A percentile compares a stretch with the other conserved stretches of the same genome.
These are phyloP conservation scores for Dryadomyces quercus-mongolicae DNA, from an alignment of 2,329 filamentous ascomycete species.

Conservation along the genomic window DNA sequence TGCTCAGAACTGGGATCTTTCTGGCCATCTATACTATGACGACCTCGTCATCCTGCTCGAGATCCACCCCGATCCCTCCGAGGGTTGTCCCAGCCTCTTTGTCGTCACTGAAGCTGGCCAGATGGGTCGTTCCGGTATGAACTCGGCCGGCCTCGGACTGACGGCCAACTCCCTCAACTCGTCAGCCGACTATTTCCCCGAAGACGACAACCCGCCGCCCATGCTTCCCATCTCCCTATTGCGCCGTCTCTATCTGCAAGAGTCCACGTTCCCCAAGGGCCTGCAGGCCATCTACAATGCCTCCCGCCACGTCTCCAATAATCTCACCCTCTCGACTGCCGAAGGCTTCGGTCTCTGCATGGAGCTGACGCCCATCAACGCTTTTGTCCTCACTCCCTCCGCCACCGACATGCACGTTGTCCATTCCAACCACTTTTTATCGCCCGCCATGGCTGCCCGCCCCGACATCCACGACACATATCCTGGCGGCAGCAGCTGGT, in stretches of 20 bases:
- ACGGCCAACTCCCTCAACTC: conserved; percentile 17
- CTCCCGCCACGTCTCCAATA: conserved; percentile 16
- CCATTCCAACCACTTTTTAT: conserved; percentile 18
- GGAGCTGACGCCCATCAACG: conserved; percentile 14
- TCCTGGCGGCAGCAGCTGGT: conserved; percentile 14
- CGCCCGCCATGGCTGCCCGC: conserved; percentile 11
- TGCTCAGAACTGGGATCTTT: conserved; percentile 13
- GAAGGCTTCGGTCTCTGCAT: conserved; percentile 14
- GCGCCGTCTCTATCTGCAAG: conserved; percentile 15
- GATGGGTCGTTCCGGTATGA: conserved; percentile 17
- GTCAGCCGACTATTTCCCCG: conserved; percentile 14
- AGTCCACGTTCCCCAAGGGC: conserved; percentile 10
- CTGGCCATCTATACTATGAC: conserved; percentile 10
- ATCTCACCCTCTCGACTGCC: conserved; percentile 13
- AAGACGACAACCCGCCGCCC: conserved; percentile 5
- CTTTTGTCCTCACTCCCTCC: conserved; percentile 10
- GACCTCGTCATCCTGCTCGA: conserved; percentile 18
- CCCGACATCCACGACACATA: conserved; percentile 11
- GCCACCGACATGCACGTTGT: conserved; percentile 12
- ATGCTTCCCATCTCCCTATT: conserved; percentile 14
- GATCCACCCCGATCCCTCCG: conserved; percentile 11
- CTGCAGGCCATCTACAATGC: conserved; percentile 7
- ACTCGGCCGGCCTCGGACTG: conserved; percentile 16
- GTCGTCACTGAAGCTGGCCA: conserved; percentile 19
- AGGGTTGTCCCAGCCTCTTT: conserved; percentile 14